Base-by-base conservation (phyloP, 805 yeast species). In the Candida sanyiensis region DNA sequence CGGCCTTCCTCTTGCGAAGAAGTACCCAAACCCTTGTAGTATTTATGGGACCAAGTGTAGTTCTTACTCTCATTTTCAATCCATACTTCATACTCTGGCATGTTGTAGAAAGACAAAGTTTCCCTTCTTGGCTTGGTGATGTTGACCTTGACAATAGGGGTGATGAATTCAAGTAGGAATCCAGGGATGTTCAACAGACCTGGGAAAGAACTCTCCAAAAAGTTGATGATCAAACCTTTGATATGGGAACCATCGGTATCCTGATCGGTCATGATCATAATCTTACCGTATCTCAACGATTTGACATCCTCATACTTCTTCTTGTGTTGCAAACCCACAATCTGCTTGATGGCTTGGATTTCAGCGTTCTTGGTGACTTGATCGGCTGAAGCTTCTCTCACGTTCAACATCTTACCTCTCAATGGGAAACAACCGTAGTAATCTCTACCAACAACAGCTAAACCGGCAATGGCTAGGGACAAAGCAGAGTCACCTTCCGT, bases 251-350 rank as follows among this genome's bases (percentile, higher is more conserved):
- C 98, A 72, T 93, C 98, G 52, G 89, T 95, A 86, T 93, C 98
- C 65, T 93, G 98, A 83, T 93, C 98, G 6, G 98, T 88, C 97
- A 93, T 93, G 58, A 93, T 88, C 97, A 93, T 93, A 37, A 93
- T 74, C 59, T 88, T 96, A 26, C 98, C 98, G 57, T 93, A 93
- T 59, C 98, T 77, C 46, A 93, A 67, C 4, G 82, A 78, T 41
- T 75, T 74, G 12, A 83, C 69, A 47, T 80, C 82, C 16, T 78
- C 80, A 57, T 93, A 93, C 30, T 69, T 70, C 63, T 87, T 90
- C 52, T 83, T 87, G 63, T 93, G 98, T 60, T 89, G 96, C 40
- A 93, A 68, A 16, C 98, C 98, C 68, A 93, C 83, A 51, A 93
- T 93, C 58, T 90, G 88, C 58, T 93, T 93, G 53, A 93, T 75